These are phyloP conservation scores for Pyrus communis DNA, from an alignment of 306 rosid species.

Conservation along the genomic window DNA sequence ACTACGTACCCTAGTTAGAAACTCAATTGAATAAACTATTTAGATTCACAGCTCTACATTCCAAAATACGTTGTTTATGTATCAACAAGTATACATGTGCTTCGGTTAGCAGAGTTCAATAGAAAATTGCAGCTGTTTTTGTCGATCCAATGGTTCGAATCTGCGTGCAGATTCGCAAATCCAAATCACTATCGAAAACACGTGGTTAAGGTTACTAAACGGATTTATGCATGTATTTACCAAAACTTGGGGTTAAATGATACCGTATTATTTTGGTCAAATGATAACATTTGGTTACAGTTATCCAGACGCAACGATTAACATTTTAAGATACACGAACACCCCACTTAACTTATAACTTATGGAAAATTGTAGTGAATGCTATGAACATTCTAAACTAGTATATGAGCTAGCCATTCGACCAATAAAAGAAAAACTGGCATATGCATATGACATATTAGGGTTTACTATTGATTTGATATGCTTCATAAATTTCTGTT, in stretches of 20 bases:
- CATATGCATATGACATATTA: too few species aligned
- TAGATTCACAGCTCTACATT: not conserved
- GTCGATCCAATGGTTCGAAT: conserved; percentile 24
- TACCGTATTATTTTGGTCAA: not conserved
- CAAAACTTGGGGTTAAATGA: conserved; percentile 2
- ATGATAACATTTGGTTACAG: not conserved
- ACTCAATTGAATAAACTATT: too few species aligned
- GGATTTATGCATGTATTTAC: not conserved
- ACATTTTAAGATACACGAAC: not conserved
- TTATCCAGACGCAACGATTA: not conserved
- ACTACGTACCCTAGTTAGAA: too few species aligned
- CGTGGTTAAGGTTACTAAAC: conserved; percentile 22
- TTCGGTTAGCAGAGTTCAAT: conserved; percentile 27
- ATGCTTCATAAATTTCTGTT: too few species aligned
- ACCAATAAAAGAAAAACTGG: too few species aligned
- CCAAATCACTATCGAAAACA: conserved; percentile 13
- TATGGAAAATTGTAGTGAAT: not conserved
- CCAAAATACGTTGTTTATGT: not conserved
- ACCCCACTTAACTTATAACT: too few species aligned
- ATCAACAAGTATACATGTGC: conserved; percentile 33
- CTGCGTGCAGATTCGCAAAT: conserved; percentile 26
- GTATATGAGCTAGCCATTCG: too few species aligned
- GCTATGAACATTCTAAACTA: too few species aligned
- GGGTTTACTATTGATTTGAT: too few species aligned
- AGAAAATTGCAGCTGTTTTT: conserved; percentile 12